A percentile compares a stretch with the other conserved stretches of the same genome.
phyloP scores from a whole-genome alignment of 805 yeast genomes.

The Wickerhamiella brachini region DNA sequence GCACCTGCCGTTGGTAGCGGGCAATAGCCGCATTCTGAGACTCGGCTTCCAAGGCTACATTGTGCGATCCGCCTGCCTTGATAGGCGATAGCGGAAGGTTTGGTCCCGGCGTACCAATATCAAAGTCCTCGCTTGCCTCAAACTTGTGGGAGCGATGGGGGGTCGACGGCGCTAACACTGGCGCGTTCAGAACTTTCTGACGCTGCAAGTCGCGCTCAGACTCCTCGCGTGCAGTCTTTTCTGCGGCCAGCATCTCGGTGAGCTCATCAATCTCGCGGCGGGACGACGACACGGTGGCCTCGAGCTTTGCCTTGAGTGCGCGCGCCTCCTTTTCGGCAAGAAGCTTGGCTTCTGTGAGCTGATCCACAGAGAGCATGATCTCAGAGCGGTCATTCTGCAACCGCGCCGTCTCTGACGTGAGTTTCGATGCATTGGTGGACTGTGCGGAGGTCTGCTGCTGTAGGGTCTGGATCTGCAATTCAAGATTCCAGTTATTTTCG shows the following conservation, averaged over 20 bases:
- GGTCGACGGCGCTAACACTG: slow-evolving; percentile 13
- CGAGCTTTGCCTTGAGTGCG: slow-evolving; percentile 11
- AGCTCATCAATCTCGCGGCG: slow-evolving; percentile 17
- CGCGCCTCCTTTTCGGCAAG: slow-evolving; percentile 6
- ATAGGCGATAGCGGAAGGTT: slow-evolving; percentile 25
- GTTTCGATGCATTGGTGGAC: slow-evolving; percentile 15
- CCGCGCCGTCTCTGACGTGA: slow-evolving; percentile 18
- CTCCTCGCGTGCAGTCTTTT: slow-evolving; percentile 19
- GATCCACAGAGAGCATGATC: slow-evolving; percentile 21
- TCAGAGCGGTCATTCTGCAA: slow-evolving; percentile 13
- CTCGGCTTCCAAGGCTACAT: slow-evolving; percentile 41
- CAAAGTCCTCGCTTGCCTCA: slow-evolving; percentile 6
- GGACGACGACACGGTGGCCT: slow-evolving; percentile 17
- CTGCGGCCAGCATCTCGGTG: slow-evolving; percentile 15
- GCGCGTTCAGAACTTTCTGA: slow-evolving; percentile 18
- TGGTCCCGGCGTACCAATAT: slow-evolving; percentile 18
- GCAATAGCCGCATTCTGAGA: slow-evolving; percentile 49
- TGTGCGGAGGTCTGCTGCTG: slow-evolving; percentile 5
- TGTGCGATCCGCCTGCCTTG: slow-evolving; percentile 22
- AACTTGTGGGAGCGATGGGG: not conserved
- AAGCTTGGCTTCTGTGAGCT: slow-evolving; percentile 15
- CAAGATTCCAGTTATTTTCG: slow-evolving; percentile 27
- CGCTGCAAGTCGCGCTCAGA: slow-evolving; percentile 19
- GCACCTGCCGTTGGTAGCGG: slow-evolving; percentile 51
- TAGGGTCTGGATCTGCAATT: slow-evolving; percentile 19